Evolutionary conservation across 179 eudicot genomes (phyloP), one percentile per base, ranked within the genome.

Genomic region (Corrigiola litoralis): DNA sequence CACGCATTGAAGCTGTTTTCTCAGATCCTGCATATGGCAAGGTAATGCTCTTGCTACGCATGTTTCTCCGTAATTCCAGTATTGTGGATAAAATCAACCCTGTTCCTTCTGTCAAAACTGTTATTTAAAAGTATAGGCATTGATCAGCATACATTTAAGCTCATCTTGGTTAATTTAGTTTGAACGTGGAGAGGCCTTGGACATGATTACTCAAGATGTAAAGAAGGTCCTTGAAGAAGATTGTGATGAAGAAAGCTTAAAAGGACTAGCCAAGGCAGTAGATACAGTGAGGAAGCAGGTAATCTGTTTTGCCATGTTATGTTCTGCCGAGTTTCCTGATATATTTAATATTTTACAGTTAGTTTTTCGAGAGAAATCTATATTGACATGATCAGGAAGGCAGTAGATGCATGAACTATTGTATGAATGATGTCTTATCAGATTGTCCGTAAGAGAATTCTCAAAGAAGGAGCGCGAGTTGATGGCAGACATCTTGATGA

Each of bases 101-200:
- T 34, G 10, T 51, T 44, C 10, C n/a, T 61, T 20, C 21, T 27
- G 28, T n/a, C n/a, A n/a, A n/a, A 4, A 5, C 44, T 63, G 17
- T 27, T 23, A 4, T 37, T 7, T 28, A 73, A 28, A n/a, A 13
- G 23, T 21, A 42, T n/a, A 23, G 16, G 45, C 11, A 28, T 58
- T 51, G 25, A 75, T 45, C 23, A 36, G 21, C 17, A 57, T 48
- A 50, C n/a, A n/a, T 61, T 41, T 44, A 25, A 46, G 28, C 18
- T 42, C 42, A 50, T 67, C 14, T 63, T 63, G 37, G 14, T 64
- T 63, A 7, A 2, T 81, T 70, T 86, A 94, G 99, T 94, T 94
- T 81, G 96, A 88, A 68, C 94, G 99, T 55, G 99, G 99, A 46
- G 94, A 86, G 78, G 99, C 99, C 65, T 83, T 94, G 65, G 99